These are phyloP conservation scores for Biscutella laevigata DNA, from an alignment of 441 rosid species.

Conservation along the genomic window DNA sequence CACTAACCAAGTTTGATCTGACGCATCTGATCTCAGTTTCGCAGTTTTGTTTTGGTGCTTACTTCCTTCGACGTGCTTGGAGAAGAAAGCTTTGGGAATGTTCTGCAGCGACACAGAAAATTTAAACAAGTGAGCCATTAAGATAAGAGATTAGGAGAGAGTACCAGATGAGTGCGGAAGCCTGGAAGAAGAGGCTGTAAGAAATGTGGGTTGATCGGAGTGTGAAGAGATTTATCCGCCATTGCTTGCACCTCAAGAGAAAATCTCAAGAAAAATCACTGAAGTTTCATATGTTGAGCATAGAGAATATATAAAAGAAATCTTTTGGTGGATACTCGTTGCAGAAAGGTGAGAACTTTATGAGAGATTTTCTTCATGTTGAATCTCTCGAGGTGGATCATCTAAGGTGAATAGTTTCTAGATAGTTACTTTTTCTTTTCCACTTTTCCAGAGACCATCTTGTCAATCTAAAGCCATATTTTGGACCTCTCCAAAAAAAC, in stretches of 20 bases:
- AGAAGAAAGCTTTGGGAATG: constrained; percentile 22
- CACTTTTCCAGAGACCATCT: no score
- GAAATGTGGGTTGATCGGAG: constrained; percentile 16
- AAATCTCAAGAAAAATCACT: neutral
- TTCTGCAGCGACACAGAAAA: constrained; percentile 11
- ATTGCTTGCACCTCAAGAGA: constrained; percentile 13
- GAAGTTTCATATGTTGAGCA: no score
- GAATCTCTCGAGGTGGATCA: no score
- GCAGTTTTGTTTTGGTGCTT: constrained; percentile 10
- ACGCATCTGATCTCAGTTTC: constrained; percentile 11
- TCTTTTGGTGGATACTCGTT: no score
- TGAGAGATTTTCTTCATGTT: no score
- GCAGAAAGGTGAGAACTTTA: no score
- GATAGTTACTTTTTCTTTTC: no score
- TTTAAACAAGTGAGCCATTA: neutral
- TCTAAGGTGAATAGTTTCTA: no score
- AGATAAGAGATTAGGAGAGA: neutral
- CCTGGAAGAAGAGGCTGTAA: constrained; percentile 19
- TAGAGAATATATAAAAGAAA: no score
- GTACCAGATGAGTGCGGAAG: constrained; percentile 17
- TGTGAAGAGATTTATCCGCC: constrained; percentile 9
- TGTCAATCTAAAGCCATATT: no score
- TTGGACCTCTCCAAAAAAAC: no score
- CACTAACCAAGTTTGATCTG: constrained; percentile 11
- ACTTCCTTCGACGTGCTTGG: constrained; percentile 5